phyloP scores from a whole-genome alignment of 176 grass and related monocot genomes.

The Oryza glumipatula region DNA sequence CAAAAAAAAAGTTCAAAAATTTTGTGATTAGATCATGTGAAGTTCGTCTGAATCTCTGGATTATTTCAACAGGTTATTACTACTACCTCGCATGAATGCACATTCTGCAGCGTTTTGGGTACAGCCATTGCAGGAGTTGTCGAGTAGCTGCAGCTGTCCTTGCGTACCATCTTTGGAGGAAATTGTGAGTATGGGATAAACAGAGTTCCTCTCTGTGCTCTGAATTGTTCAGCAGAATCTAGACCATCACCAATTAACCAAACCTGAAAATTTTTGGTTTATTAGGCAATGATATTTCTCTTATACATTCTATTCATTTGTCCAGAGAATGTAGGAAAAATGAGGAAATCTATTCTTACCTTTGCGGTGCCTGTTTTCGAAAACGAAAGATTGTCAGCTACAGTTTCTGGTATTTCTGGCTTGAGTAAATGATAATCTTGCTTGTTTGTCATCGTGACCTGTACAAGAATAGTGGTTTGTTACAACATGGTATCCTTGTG shows the following conservation, averaged over 20 bases:
- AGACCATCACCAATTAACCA: conserved; percentile 82
- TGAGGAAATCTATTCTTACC: conserved; percentile 39
- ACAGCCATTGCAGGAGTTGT: conserved; percentile 76
- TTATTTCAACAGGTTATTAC: not conserved
- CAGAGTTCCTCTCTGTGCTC: conserved; percentile 66
- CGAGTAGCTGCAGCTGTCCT: conserved; percentile 67
- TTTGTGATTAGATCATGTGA: not conserved
- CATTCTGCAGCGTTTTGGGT: conserved; percentile 73
- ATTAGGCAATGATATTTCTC: not conserved
- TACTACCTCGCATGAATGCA: conserved; percentile 85
- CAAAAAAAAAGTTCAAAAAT: conserved; percentile 6
- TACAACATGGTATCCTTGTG: conserved; percentile 18
- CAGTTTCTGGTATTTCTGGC: conserved; percentile 53
- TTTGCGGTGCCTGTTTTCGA: conserved; percentile 52
- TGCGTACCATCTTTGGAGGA: conserved; percentile 61
- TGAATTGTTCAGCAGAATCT: conserved; percentile 57
- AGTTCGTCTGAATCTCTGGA: not conserved
- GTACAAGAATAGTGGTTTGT: conserved; percentile 21
- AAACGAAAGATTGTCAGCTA: conserved; percentile 53
- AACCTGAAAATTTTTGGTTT: conserved; percentile 59
- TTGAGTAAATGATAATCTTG: conserved; percentile 71
- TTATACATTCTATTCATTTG: not conserved
- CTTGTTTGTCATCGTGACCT: conserved; percentile 79
- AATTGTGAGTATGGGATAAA: conserved; percentile 80
- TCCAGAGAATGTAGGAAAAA: not conserved